These are phyloP conservation scores for Thielaviopsis punctulata DNA, from an alignment of 2,329 filamentous ascomycete genomes.

Conservation along the genomic window DNA sequence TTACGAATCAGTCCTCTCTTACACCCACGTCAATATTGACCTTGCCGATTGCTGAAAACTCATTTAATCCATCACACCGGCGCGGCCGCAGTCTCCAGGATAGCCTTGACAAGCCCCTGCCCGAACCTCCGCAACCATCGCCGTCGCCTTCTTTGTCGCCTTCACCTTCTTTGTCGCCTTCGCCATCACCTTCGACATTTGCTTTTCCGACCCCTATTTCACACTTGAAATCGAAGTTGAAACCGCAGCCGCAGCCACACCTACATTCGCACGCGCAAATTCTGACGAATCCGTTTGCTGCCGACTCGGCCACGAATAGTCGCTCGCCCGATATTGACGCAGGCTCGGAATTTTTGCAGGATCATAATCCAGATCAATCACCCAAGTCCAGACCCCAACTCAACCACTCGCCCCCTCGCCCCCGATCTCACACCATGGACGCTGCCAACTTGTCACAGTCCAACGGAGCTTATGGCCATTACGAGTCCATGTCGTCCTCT, in stretches of 20 bases:
- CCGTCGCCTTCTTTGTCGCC: conserved; percentile 14
- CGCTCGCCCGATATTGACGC: neutral
- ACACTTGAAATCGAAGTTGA: conserved; percentile 5
- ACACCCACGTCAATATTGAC: neutral
- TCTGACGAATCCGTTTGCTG: neutral
- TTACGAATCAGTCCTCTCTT: neutral
- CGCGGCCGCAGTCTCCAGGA: conserved; percentile 35
- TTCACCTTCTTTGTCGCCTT: conserved; percentile 18
- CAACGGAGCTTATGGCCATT: conserved; percentile 8
- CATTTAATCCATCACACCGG: conserved; percentile 4
- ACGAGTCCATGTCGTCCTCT: neutral
- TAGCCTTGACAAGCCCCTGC: conserved; percentile 39
- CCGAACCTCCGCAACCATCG: conserved; percentile 28
- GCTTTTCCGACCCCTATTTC: conserved; percentile 12
- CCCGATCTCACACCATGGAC: conserved; percentile 9
- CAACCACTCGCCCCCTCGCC: neutral
- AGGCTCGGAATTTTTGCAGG: neutral
- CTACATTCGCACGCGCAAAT: conserved; percentile 16
- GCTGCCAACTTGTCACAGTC: conserved; percentile 5
- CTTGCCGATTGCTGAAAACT: neutral
- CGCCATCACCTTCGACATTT: no score
- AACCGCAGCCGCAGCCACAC: neutral
- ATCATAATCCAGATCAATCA: neutral
- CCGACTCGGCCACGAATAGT: neutral
- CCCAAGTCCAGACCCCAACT: neutral